Evolutionary conservation across 345 rosid species (phyloP), one percentile per base, ranked within the genome.

Genomic region (Ceriops decandra): DNA sequence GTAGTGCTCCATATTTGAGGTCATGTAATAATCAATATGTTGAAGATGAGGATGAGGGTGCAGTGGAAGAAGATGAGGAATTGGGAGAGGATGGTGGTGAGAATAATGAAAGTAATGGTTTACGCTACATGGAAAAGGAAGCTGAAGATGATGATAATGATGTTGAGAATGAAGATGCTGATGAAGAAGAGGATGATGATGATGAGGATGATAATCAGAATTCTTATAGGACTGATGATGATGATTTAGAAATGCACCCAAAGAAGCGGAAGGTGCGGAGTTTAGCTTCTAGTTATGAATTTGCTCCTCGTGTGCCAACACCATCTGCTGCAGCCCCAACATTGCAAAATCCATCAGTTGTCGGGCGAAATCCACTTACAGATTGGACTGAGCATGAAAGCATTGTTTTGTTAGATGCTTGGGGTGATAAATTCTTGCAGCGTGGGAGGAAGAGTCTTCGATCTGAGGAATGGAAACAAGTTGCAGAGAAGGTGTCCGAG

Each of bases 351-450:
- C 74, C 84, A 5, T 79, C 96, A 0, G 65, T 77, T 66, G 97
- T 84, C 7, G 87, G 87, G 11, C 82, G 84, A 22, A 95, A 85
- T 81, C 82, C 80, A 46, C 82, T 77, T 57, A 88, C 83, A 21
- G 97, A 87, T 66, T 95, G 97, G 99, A 92, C 89, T 51, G 97
- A 92, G 86, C 87, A 72, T 38, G 99, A 95, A 69, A 90, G 95
- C 8, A 82, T 90, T 72, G 90, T 90, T 66, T 78, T 92, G 70
- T 77, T 92, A 15, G 96, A 95, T 47, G 86, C 96, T 17, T 95
- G 97, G 99, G 97, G 98, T 4, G 98, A 92, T 22, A 85, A 87
- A 53, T 92, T 90, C 70, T 74, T 95, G 77, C 91, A 86, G 65
- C 85, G 83, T 65, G 95, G 97, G 70, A 84, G 96, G 67, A 95